Percentiles rank a stretch among this genome's conserved stretches.
These are phyloP conservation scores for Paramyrothecium sp. DNA, from an alignment of 2,329 filamentous ascomycete genomes.

Conservation along the genomic window DNA sequence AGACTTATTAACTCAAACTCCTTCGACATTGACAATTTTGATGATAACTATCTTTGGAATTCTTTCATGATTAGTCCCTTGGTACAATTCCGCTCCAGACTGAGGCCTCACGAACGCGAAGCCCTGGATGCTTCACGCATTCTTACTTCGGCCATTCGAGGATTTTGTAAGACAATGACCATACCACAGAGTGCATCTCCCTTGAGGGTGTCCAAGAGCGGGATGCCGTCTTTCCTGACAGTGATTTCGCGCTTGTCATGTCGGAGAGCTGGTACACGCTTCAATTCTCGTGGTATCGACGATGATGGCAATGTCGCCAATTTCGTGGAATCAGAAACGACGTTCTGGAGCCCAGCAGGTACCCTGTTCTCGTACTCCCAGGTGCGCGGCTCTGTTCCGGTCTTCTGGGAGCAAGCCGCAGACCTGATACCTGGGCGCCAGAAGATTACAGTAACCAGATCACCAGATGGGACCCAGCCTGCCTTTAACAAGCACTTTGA, in stretches of 20 bases:
- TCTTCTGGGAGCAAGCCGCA: conserved; percentile 95
- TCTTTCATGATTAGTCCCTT: conserved; percentile 96
- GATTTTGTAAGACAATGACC: conserved; percentile 84
- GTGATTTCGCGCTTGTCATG: conserved; percentile 92
- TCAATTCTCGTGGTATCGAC: conserved; percentile 96
- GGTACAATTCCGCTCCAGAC: conserved; percentile 80
- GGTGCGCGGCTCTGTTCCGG: conserved; percentile 85
- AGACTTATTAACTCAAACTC: conserved; percentile 73
- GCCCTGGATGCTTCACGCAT: conserved; percentile 85
- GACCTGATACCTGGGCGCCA: conserved; percentile 89
- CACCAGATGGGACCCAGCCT: conserved; percentile 85
- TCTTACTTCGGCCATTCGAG: conserved; percentile 88
- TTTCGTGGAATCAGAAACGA: conserved; percentile 96
- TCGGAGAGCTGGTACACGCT: conserved; percentile 85
- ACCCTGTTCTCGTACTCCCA: conserved; percentile 92
- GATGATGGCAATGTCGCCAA: conserved; percentile 97
- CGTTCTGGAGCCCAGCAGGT: conserved; percentile 78
- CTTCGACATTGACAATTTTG: conserved; percentile 89
- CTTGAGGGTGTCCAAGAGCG: conserved; percentile 61
- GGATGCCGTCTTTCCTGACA: conserved; percentile 80
- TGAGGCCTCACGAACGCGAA: conserved; percentile 72
- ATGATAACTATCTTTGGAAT: conserved; percentile 95
- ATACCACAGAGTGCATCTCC: conserved; percentile 77
- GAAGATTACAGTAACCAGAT: conserved; percentile 88
- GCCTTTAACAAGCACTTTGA: conserved; percentile 96